A percentile compares a stretch with the other conserved stretches of the same genome.
These are phyloP conservation scores for Tolypocladium endophyticum DNA, from an alignment of 2,329 filamentous ascomycete species.

Conservation along the genomic window DNA sequence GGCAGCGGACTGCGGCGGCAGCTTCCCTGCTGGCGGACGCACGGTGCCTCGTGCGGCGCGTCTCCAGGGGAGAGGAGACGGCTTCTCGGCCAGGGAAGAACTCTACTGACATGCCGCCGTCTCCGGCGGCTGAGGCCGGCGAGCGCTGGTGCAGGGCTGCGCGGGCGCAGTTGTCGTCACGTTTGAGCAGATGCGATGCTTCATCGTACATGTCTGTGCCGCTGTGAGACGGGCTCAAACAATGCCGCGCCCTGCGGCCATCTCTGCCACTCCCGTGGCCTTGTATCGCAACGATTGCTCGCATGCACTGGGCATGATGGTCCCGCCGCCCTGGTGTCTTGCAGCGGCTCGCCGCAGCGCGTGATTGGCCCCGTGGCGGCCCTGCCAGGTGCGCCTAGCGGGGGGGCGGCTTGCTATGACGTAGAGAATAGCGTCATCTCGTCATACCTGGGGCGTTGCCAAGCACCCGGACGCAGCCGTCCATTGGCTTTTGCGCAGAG, in stretches of 20 bases:
- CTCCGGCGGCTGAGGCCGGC: background rate
- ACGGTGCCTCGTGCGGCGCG: background rate
- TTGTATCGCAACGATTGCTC: background rate
- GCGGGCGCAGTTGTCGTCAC: background rate
- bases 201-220: no score
- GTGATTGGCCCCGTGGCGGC: background rate
- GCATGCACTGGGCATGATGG: background rate
- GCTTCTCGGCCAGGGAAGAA: no score
- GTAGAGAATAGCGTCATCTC: constrained; percentile 1
- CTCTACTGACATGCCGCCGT: no score
- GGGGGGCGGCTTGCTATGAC: background rate
- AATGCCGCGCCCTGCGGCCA: no score
- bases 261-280: no score
- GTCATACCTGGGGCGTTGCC: background rate
- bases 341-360: background rate
- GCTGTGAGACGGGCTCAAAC: background rate
- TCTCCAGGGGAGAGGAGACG: no score
- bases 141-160: no score
- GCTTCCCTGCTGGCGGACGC: background rate
- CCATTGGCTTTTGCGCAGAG: background rate
- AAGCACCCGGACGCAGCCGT: background rate
- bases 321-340: background rate
- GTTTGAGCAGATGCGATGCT: no score
- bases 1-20: background rate
- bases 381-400: background rate